phyloP scores from a whole-genome alignment of 768 basidiomycete genomes.

The Tulasnella sp. region DNA sequence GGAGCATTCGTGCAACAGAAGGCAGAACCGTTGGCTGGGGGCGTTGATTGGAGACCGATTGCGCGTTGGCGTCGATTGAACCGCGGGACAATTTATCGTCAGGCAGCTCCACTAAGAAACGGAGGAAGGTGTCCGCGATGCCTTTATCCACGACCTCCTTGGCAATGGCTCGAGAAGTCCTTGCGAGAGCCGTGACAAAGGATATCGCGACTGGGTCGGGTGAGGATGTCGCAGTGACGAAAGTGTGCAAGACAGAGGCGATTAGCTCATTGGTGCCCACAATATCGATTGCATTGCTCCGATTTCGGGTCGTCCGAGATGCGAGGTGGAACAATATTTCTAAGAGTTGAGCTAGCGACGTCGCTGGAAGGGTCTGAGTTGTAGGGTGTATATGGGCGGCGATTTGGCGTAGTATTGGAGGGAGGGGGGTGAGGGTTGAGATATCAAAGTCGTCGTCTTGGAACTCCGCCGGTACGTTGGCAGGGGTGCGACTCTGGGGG shows the following conservation, averaged over 20 bases:
- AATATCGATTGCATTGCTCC: slow-evolving; percentile 40
- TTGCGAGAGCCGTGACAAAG: slow-evolving; percentile 45
- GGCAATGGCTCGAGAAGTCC: slow-evolving; percentile 59
- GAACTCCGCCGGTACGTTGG: not conserved
- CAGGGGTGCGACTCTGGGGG: not conserved
- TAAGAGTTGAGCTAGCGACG: slow-evolving; percentile 45
- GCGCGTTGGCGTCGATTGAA: slow-evolving; percentile 20
- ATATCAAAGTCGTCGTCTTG: not conserved
- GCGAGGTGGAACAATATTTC: slow-evolving; percentile 49
- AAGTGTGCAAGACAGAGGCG: slow-evolving; percentile 38
- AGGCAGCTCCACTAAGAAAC: slow-evolving; percentile 54
- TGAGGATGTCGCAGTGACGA: slow-evolving; percentile 38
- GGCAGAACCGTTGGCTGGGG: not conserved
- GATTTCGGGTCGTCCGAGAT: slow-evolving; percentile 35
- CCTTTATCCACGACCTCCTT: slow-evolving; percentile 35
- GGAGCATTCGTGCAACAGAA: slow-evolving; percentile 33
- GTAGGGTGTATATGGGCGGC: slow-evolving; percentile 30
- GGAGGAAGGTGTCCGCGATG: slow-evolving; percentile 50
- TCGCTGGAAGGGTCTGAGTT: slow-evolving; percentile 30
- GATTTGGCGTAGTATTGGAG: slow-evolving; percentile 42
- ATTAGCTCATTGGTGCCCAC: slow-evolving; percentile 42
- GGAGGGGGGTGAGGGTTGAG: slow-evolving; percentile 29
- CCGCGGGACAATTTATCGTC: not conserved
- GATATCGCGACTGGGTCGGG: slow-evolving; percentile 42
- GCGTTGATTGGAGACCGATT: slow-evolving; percentile 18